Evolutionary conservation across 2,329 filamentous ascomycete species (phyloP).

Genomic region (Delphinella strobiligena): DNA sequence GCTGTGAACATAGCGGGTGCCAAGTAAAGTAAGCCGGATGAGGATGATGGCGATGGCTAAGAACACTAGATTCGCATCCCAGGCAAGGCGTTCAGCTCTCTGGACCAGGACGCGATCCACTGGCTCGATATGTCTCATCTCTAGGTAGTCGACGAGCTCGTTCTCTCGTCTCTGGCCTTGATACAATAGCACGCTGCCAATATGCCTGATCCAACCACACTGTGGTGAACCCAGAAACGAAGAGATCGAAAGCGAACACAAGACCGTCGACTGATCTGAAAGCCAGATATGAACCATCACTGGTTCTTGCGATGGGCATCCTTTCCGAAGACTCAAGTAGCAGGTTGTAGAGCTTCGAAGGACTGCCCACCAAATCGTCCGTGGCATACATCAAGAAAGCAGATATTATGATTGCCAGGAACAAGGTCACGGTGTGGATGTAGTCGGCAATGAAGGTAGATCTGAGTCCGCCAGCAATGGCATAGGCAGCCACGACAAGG

Average conservation of each 20-base stretch:
- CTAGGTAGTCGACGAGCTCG: constrained; percentile 31
- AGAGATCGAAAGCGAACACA: constrained; percentile 28
- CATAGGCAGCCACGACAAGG: constrained; percentile 23
- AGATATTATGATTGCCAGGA: constrained; percentile 28
- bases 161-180: constrained; percentile 23
- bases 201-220: constrained; percentile 31
- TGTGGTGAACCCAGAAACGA: constrained; percentile 15
- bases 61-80: constrained; percentile 25
- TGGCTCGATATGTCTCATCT: constrained; percentile 27
- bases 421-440: constrained; percentile 24
- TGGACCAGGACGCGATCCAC: constrained; percentile 28
- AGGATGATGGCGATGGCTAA: constrained; percentile 28
- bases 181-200: constrained; percentile 29
- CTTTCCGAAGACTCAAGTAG: constrained; percentile 18
- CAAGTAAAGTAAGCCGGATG: constrained; percentile 24
- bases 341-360: constrained; percentile 22
- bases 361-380: constrained; percentile 21
- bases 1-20: constrained; percentile 28
- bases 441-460: constrained; percentile 25
- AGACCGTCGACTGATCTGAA: constrained; percentile 29
- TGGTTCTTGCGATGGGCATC: constrained; percentile 21
- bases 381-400: constrained; percentile 25
- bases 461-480: constrained; percentile 20
- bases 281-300: constrained; percentile 24
- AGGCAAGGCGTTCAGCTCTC: constrained; percentile 26